Base-by-base conservation (phyloP, 768 basidiomycete genomes). In the Russula dissimulans region DNA sequence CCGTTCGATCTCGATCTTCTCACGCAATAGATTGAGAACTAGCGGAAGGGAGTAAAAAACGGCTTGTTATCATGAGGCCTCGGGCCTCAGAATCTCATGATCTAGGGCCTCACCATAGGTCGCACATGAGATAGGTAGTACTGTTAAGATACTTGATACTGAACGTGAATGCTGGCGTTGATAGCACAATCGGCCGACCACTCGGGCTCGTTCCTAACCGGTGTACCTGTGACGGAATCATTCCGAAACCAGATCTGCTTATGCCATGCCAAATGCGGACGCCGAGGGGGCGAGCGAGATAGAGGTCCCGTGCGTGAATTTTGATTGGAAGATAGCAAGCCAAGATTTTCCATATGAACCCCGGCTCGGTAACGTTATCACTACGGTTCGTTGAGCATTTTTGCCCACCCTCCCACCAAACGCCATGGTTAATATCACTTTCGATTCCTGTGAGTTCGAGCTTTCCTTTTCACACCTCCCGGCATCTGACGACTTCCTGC, bases 341-440 rank as follows among this genome's bases (percentile, higher is more conserved):
- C 34, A 42, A 49, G 48, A 41, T 53, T 47, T 53, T 18, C 15
- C 22, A 42, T 61, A 61, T 61, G 48, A 62, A 38, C 36, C 31
- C 18, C 15, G 10, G 7, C 32, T 43, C 29, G 18, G 10, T 12
- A 11, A 26, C 38, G 22, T 18, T 0, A 11, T 14, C 31, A 41
- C 39, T n/a, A 47, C 4, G 42, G 34, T 47, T 36, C 47, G 26
- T 56, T 45, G 42, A 60, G 15, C 31, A 31, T 51, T 56, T 56
- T 22, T 26, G 22, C 22, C 22, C 22, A 22, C 42, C 41, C 17
- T 3, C 9, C 45, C 50, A 36, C 26, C 32, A 36, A 36, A n/a
- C 39, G 57, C 54, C 61, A 66, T 70, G 71, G 67, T 70, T 49
- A 70, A 72, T 65, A 60, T 67, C 39, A 68, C 69, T 15, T 71